A percentile compares a stretch with the other conserved stretches of the same genome.
phyloP scores from a whole-genome alignment of 2,329 filamentous ascomycete genomes.

The Dactylellina drechsleri region DNA sequence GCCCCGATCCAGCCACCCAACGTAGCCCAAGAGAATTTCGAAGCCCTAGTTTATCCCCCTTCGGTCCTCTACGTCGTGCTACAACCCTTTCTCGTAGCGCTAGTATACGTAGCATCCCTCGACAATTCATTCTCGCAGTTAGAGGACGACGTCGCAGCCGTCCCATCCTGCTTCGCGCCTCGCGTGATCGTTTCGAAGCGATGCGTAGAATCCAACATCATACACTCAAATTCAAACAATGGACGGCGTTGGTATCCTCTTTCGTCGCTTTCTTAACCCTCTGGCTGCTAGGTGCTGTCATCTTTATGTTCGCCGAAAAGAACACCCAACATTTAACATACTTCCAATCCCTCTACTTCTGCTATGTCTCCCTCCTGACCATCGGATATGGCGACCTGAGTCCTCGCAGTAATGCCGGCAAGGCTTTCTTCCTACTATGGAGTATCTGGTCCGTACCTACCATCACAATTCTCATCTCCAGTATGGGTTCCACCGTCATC shows the following conservation, averaged over 20 bases:
- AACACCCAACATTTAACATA: constrained; percentile 71
- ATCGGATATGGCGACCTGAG: constrained; percentile 87
- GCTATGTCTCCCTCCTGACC: constrained; percentile 82
- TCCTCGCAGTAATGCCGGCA: constrained; percentile 79
- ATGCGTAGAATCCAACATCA: constrained; percentile 82
- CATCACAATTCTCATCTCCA: constrained; percentile 85
- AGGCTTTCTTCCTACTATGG: constrained; percentile 92
- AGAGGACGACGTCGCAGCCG: constrained; percentile 24
- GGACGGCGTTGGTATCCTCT: constrained; percentile 77
- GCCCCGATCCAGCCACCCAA: not conserved
- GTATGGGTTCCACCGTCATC: constrained; percentile 87
- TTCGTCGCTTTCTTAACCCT: constrained; percentile 75
- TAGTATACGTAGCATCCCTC: constrained; percentile 30
- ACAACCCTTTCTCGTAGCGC: constrained; percentile 10
- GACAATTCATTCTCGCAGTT: constrained; percentile 20
- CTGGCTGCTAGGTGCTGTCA: constrained; percentile 81
- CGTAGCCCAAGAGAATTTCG: not conserved
- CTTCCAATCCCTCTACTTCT: constrained; percentile 85
- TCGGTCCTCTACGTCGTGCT: not conserved
- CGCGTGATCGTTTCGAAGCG: constrained; percentile 68
- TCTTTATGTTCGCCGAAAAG: constrained; percentile 74
- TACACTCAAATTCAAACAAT: constrained; percentile 74
- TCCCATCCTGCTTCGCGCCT: constrained; percentile 46
- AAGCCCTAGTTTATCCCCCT: not conserved
- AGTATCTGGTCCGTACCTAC: constrained; percentile 84